Conservation (phyloP, 202 grass and related monocot species). For the Zoysia matrella region DNA sequence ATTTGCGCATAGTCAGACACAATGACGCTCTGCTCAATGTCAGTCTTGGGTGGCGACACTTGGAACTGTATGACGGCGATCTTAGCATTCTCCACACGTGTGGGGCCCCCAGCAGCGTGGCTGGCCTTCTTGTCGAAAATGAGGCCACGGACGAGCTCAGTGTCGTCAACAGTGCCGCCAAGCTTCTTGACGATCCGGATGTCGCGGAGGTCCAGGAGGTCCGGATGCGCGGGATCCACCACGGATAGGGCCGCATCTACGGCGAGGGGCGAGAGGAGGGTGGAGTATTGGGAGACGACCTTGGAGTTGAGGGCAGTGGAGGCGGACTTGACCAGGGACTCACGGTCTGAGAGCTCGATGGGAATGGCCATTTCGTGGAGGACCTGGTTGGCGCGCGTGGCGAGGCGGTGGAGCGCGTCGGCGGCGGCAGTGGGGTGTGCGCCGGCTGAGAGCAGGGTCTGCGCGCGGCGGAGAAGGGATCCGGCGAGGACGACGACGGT, state of each 20-base stretch:
- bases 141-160: constrained; percentile 74
- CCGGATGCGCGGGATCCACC: constrained; percentile 81
- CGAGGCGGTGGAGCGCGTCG: constrained; percentile 40
- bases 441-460: constrained; percentile 61
- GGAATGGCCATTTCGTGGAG: constrained; percentile 81
- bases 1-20: constrained; percentile 92
- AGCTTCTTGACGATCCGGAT: constrained; percentile 84
- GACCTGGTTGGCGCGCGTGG: constrained; percentile 66
- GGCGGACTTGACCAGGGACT: constrained; percentile 84
- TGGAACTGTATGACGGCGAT: constrained; percentile 98
- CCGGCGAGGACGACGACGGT: constrained; percentile 68
- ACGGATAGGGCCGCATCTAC: constrained; percentile 81
- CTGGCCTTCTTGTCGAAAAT: constrained; percentile 94
- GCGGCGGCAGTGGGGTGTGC: constrained; percentile 72
- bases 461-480: constrained; percentile 62
- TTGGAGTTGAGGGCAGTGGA: constrained; percentile 90
- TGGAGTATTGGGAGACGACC: constrained; percentile 93
- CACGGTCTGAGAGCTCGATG: constrained; percentile 75
- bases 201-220: constrained; percentile 82
- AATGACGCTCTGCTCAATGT: constrained; percentile 93
- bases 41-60: constrained; percentile 94
- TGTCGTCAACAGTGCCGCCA: constrained; percentile 90
- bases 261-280: constrained; percentile 82
- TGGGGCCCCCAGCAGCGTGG: constrained; percentile 74
- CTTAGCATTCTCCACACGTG: constrained; percentile 84